Evolutionary conservation across 805 yeast genomes (phyloP).

Genomic region (Debaryomyces hansenii): DNA sequence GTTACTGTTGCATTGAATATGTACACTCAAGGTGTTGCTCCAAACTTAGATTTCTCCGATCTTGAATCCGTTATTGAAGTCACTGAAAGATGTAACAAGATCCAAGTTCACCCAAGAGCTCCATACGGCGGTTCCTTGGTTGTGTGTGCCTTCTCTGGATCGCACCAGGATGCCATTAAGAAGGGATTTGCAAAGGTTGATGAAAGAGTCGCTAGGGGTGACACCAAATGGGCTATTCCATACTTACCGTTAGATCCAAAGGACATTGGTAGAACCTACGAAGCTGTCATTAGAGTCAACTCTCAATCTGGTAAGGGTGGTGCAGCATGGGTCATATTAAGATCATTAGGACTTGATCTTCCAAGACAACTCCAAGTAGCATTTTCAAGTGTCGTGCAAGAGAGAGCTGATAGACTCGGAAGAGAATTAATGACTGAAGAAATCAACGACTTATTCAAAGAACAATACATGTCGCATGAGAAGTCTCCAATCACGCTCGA

Average conservation of each 20-base stretch:
- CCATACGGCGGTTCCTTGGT: slow-evolving; percentile 81
- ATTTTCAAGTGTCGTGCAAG: slow-evolving; percentile 66
- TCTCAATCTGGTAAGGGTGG: slow-evolving; percentile 90
- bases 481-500: slow-evolving; percentile 30
- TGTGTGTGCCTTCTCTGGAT: slow-evolving; percentile 76
- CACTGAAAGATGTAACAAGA: slow-evolving; percentile 75
- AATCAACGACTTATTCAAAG: slow-evolving; percentile 56
- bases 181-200: slow-evolving; percentile 61
- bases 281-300: slow-evolving; percentile 80
- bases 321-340: slow-evolving; percentile 77
- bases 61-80: slow-evolving; percentile 64
- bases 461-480: slow-evolving; percentile 48
- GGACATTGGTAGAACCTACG: slow-evolving; percentile 78
- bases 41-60: slow-evolving; percentile 70
- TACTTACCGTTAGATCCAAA: slow-evolving; percentile 79
- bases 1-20: slow-evolving; percentile 73
- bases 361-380: slow-evolving; percentile 72
- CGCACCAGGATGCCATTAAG: slow-evolving; percentile 71
- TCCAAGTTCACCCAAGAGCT: slow-evolving; percentile 71
- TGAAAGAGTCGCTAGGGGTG: slow-evolving; percentile 34
- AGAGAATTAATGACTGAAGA: slow-evolving; percentile 70
- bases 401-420: slow-evolving; percentile 62
- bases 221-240: slow-evolving; percentile 61
- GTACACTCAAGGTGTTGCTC: slow-evolving; percentile 77
- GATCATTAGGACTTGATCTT: slow-evolving; percentile 69